Evolutionary conservation across 2,329 filamentous ascomycete species (phyloP).

Genomic region (Aspergillus phoenicis): DNA sequence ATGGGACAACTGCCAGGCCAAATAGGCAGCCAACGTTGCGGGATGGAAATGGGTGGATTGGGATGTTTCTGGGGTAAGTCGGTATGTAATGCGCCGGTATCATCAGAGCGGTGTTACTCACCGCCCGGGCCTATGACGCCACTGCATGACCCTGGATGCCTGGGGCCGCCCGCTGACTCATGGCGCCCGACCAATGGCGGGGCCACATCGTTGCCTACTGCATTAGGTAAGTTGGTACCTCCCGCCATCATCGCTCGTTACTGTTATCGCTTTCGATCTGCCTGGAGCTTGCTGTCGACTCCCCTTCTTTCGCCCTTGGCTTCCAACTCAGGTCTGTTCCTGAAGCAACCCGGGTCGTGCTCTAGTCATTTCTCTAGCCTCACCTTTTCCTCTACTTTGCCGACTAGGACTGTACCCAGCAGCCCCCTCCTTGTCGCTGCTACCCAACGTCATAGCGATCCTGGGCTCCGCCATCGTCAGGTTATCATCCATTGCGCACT

Average conservation of each 20-base stretch:
- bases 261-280: slow-evolving; percentile 14
- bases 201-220: not conserved
- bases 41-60: not conserved
- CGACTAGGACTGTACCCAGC: not conserved
- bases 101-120: slow-evolving; percentile 20
- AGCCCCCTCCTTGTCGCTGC: slow-evolving; percentile 1
- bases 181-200: slow-evolving; percentile 7
- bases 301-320: not conserved
- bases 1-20: slow-evolving; percentile 4
- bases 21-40: slow-evolving; percentile 1
- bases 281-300: slow-evolving; percentile 18
- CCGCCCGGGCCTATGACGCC: slow-evolving; percentile 42
- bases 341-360: not conserved
- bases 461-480: slow-evolving; percentile 11
- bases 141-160: slow-evolving; percentile 17
- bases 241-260: slow-evolving; percentile 2
- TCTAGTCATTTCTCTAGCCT: not conserved
- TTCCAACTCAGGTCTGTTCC: not conserved
- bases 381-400: not conserved
- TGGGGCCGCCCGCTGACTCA: slow-evolving; percentile 16
- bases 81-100: slow-evolving; percentile 2
- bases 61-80: slow-evolving; percentile 19
- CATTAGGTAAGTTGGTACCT: slow-evolving; percentile 17
- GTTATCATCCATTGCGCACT: slow-evolving; percentile 19
- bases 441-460: slow-evolving; percentile 26